Conservation (phyloP, 768 basidiomycete genomes). For the Gautieria morchelliformis region DNA sequence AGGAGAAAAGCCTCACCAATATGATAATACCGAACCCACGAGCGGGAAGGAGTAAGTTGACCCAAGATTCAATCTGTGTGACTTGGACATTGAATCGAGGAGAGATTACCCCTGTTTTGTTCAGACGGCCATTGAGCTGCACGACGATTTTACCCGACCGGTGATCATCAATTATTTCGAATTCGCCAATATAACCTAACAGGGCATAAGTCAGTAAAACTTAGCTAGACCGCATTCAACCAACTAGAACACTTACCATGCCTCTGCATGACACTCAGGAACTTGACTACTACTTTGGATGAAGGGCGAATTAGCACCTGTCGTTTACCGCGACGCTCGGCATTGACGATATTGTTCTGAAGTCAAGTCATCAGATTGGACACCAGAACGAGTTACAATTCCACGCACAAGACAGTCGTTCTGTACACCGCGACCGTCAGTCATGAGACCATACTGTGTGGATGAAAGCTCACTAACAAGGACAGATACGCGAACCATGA, state of each 20-base stretch:
- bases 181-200: conserved; percentile 94
- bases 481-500: conserved; percentile 87
- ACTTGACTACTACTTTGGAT: conserved; percentile 97
- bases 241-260: conserved; percentile 59
- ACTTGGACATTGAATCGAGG: conserved; percentile 96
- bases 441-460: not conserved
- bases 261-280: conserved; percentile 97
- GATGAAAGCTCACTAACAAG: conserved; percentile 34
- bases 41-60: conserved; percentile 91
- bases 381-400: not conserved
- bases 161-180: conserved; percentile 98
- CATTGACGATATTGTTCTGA: conserved; percentile 98
- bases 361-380: not conserved
- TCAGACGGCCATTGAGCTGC: conserved; percentile 95
- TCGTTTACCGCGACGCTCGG: conserved; percentile 98
- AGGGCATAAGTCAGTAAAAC: not conserved
- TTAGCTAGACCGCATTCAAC: conserved; percentile 6
- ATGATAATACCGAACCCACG: conserved; percentile 97
- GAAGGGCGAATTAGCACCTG: conserved; percentile 97
- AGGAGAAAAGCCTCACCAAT: conserved; percentile 46
- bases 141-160: conserved; percentile 97
- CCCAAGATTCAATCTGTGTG: conserved; percentile 89
- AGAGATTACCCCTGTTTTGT: conserved; percentile 99
- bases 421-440: conserved; percentile 15
- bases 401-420: conserved; percentile 51